Percentiles rank a stretch among this genome's conserved stretches.
phyloP scores from a whole-genome alignment of 805 yeast species.

The Yamadazyma tumulicola region DNA sequence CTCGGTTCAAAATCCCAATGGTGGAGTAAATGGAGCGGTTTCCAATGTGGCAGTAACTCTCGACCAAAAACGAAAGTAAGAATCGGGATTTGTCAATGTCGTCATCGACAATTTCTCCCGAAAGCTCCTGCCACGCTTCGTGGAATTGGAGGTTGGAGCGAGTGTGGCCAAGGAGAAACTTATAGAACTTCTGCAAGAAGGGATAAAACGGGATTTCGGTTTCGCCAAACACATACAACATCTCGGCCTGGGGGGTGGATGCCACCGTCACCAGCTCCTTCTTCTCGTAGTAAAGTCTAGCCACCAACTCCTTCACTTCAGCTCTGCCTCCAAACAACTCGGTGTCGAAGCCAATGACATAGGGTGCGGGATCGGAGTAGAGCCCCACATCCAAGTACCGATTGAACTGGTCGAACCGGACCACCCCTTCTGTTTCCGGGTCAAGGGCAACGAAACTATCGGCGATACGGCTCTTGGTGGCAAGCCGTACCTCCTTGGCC shows the following conservation, averaged over 20 bases:
- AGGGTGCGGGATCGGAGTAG: slow-evolving; percentile 25
- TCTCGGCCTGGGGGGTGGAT: slow-evolving; percentile 12
- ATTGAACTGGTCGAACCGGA: slow-evolving; percentile 34
- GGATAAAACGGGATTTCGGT: slow-evolving; percentile 35
- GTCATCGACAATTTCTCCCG: slow-evolving; percentile 16
- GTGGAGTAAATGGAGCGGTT: slow-evolving; percentile 71
- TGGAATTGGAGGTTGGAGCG: slow-evolving; percentile 35
- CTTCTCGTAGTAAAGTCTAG: slow-evolving; percentile 22
- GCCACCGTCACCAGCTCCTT: slow-evolving; percentile 13
- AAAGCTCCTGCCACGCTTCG: slow-evolving; percentile 29
- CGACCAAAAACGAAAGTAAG: slow-evolving; percentile 60
- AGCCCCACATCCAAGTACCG: slow-evolving; percentile 37
- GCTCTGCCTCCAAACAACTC: slow-evolving; percentile 32
- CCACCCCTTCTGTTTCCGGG: slow-evolving; percentile 28
- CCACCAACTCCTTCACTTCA: slow-evolving; percentile 22
- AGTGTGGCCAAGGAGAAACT: slow-evolving; percentile 39
- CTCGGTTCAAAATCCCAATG: slow-evolving; percentile 38
- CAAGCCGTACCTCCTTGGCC: slow-evolving; percentile 76
- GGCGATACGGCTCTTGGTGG: slow-evolving; percentile 69
- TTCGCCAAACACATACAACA: slow-evolving; percentile 33
- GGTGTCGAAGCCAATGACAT: slow-evolving; percentile 31
- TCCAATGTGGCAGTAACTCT: slow-evolving; percentile 76
- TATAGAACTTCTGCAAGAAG: slow-evolving; percentile 36
- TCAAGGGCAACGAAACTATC: slow-evolving; percentile 53
- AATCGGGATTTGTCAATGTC: slow-evolving; percentile 28